Percentiles rank a stretch among this genome's conserved stretches.
phyloP scores from a whole-genome alignment of 2,329 filamentous ascomycete species.

The Fusarium circinatum region DNA sequence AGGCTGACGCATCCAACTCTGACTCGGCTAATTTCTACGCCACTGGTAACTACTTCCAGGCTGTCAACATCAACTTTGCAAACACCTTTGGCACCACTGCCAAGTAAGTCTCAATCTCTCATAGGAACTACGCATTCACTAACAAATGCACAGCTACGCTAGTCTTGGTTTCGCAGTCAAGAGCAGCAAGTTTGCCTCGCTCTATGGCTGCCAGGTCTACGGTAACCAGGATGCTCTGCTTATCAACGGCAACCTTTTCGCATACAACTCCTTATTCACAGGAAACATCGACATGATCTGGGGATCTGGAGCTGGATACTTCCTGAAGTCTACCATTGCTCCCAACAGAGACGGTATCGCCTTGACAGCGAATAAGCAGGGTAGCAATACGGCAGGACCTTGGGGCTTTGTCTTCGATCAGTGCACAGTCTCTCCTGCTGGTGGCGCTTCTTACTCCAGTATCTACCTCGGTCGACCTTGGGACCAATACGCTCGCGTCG shows the following conservation, averaged over 20 bases:
- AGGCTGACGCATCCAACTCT: slow-evolving; percentile 37
- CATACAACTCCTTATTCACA: slow-evolving; percentile 50
- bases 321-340: slow-evolving; percentile 49
- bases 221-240: slow-evolving; percentile 63
- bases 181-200: slow-evolving; percentile 46
- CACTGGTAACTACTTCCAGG: slow-evolving; percentile 40
- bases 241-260: slow-evolving; percentile 59
- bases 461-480: slow-evolving; percentile 39
- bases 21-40: slow-evolving; percentile 41
- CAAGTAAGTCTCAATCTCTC: slow-evolving; percentile 11
- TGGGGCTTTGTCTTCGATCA: slow-evolving; percentile 50
- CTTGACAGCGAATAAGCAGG: slow-evolving; percentile 51
- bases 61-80: slow-evolving; percentile 41
- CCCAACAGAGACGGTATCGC: slow-evolving; percentile 46
- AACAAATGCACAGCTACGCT: slow-evolving; percentile 48
- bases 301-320: slow-evolving; percentile 56
- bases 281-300: slow-evolving; percentile 61
- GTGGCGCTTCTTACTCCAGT: slow-evolving; percentile 36
- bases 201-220: slow-evolving; percentile 57
- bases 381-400: slow-evolving; percentile 48
- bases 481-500: slow-evolving; percentile 38
- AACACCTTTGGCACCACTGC: slow-evolving; percentile 35
- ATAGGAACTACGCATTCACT: accelerated
- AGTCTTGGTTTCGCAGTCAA: slow-evolving; percentile 58
- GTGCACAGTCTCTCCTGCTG: slow-evolving; percentile 45